A percentile compares a stretch with the other conserved stretches of the same genome.
Evolutionary conservation across 2,329 filamentous ascomycete species (phyloP).

Genomic region (Sporothrix mexicana): DNA sequence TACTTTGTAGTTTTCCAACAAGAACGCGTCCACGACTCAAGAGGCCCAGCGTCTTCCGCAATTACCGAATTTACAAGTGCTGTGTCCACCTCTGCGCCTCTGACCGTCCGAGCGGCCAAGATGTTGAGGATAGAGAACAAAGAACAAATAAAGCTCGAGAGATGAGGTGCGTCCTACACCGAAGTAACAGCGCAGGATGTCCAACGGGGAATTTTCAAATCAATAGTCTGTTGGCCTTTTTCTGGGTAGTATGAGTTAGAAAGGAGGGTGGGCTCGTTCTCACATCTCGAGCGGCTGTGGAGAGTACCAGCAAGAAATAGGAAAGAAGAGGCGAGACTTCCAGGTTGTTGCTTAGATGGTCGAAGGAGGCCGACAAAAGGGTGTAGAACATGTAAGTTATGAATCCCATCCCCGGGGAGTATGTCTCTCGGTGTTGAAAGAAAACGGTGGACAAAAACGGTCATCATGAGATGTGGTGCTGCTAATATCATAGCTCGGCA

Average conservation of each 20-base stretch:
- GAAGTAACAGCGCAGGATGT: neutral
- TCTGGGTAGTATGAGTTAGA: too few relatives aligned
- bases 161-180: neutral
- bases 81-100: neutral
- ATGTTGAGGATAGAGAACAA: neutral
- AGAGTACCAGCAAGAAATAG: neutral
- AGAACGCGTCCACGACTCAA: neutral
- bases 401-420: neutral
- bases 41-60: neutral
- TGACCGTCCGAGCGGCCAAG: neutral
- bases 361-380: neutral
- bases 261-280: neutral
- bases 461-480: neutral
- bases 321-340: neutral
- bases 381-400: too few relatives aligned
- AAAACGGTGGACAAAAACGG: neutral
- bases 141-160: neutral
- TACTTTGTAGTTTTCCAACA: neutral
- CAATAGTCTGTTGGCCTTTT: neutral
- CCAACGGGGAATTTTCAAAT: slow-evolving; percentile 2
- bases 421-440: neutral
- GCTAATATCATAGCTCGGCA: neutral
- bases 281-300: too few relatives aligned
- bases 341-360: neutral
- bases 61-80: neutral